phyloP scores from a whole-genome alignment of 768 basidiomycete species.

The Gymnopilus dilepis region DNA sequence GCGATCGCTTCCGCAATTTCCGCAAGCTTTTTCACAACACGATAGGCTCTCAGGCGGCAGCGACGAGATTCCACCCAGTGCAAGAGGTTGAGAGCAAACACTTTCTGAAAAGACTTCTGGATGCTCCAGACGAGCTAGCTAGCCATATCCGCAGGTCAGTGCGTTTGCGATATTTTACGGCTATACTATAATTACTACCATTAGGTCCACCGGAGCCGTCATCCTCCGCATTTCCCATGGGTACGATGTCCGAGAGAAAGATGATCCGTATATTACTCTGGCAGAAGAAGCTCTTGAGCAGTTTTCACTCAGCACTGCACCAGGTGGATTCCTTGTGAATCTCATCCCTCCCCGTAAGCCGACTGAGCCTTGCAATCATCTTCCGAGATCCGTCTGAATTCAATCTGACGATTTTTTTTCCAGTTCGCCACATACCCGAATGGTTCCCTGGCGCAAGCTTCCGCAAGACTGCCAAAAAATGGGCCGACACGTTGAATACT shows the following conservation, averaged over 20 bases:
- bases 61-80: constrained; percentile 42
- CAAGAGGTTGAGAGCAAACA: constrained; percentile 45
- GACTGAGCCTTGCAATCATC: background rate
- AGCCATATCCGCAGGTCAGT: constrained; percentile 44
- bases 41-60: constrained; percentile 42
- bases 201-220: constrained; percentile 48
- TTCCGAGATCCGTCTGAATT: background rate
- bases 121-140: constrained; percentile 39
- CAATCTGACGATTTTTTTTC: no score
- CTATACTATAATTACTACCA: background rate
- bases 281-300: constrained; percentile 45
- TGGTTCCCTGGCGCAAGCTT: constrained; percentile 66
- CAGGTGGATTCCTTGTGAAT: constrained; percentile 53
- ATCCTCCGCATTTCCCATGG: constrained; percentile 52
- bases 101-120: constrained; percentile 43
- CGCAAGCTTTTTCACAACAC: constrained; percentile 47
- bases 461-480: constrained; percentile 49
- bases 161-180: background rate
- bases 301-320: constrained; percentile 45
- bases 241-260: constrained; percentile 42
- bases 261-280: constrained; percentile 45
- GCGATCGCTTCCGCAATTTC: constrained; percentile 44
- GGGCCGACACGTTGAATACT: constrained; percentile 44
- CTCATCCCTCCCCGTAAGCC: constrained; percentile 48
- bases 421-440: constrained; percentile 52